Evolutionary conservation across 129 eudicot genomes (phyloP).

Genomic region (carrot (Daucus carota)): DNA sequence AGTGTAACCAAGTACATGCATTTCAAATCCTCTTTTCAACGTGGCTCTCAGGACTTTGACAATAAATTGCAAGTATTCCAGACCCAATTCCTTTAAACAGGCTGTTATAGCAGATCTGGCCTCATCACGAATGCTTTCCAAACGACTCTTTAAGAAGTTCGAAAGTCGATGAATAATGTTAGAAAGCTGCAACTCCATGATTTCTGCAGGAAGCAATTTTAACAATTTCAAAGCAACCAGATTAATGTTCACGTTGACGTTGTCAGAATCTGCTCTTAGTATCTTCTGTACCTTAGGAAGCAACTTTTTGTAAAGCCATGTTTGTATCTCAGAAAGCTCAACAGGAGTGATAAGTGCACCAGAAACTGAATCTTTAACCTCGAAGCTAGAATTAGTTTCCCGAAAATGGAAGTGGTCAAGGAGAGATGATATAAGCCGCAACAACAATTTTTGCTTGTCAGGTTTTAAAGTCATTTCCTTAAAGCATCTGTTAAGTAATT

Average conservation of each 20-base stretch:
- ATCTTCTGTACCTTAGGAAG: slow-evolving; percentile 69
- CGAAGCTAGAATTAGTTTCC: slow-evolving; percentile 13
- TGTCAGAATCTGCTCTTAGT: slow-evolving; percentile 57
- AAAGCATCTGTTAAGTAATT: slow-evolving; percentile 54
- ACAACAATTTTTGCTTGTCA: slow-evolving; percentile 59
- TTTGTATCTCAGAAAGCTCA: slow-evolving; percentile 29
- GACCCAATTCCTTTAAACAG: slow-evolving; percentile 84
- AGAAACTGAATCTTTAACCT: slow-evolving; percentile 6
- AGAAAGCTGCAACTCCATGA: slow-evolving; percentile 63
- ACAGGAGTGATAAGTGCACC: slow-evolving; percentile 10
- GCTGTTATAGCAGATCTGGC: slow-evolving; percentile 81
- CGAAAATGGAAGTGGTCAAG: slow-evolving; percentile 63
- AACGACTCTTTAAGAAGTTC: slow-evolving; percentile 60
- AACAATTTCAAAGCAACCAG: slow-evolving; percentile 72
- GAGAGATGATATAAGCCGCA: slow-evolving; percentile 61
- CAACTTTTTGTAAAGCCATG: slow-evolving; percentile 36
- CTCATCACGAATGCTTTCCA: slow-evolving; percentile 87
- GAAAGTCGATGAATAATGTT: slow-evolving; percentile 68
- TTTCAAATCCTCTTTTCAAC: slow-evolving; percentile 78
- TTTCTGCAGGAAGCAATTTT: slow-evolving; percentile 59
- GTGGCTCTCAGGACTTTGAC: slow-evolving; percentile 58
- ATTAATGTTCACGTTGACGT: slow-evolving; percentile 55
- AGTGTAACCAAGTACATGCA: slow-evolving; percentile 86
- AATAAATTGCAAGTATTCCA: slow-evolving; percentile 59
- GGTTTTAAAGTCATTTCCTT: slow-evolving; percentile 50